These are phyloP conservation scores for Excoecaria agallocha DNA, from an alignment of 345 rosid genomes.

Conservation along the genomic window DNA sequence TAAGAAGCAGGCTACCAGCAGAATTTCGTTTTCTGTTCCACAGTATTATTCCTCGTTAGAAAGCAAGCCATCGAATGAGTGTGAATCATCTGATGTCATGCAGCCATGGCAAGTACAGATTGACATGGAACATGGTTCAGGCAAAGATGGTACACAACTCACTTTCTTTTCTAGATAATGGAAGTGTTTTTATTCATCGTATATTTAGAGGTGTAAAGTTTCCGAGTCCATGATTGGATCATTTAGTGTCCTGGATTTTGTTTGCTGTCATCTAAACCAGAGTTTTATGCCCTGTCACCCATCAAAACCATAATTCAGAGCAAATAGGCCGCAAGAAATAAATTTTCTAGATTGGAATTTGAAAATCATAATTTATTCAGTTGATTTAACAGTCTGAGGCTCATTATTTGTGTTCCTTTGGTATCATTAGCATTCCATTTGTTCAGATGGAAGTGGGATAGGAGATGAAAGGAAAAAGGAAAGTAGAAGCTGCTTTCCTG, in stretches of 20 bases:
- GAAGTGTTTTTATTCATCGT: neutral
- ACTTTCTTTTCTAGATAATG: slow-evolving; percentile 5
- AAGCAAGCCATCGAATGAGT: slow-evolving; percentile 40
- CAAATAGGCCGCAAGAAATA: neutral
- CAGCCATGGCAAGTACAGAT: slow-evolving; percentile 28
- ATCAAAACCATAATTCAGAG: neutral
- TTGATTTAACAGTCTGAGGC: neutral
- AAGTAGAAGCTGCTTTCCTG: neutral
- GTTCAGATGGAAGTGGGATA: neutral
- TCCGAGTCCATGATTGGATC: neutral
- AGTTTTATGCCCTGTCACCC: neutral
- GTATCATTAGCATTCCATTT: neutral
- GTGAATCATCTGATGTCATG: slow-evolving; percentile 41
- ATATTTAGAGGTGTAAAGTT: neutral
- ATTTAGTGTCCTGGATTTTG: neutral
- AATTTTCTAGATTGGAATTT: neutral
- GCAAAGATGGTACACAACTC: slow-evolving; percentile 34
- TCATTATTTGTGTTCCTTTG: neutral
- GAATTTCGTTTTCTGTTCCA: slow-evolving; percentile 57
- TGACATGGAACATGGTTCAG: slow-evolving; percentile 31
- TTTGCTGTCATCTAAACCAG: neutral
- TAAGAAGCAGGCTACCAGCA: slow-evolving; percentile 44
- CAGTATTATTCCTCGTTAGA: slow-evolving; percentile 51
- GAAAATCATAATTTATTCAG: neutral
- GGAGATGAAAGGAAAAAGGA: neutral